Evolutionary conservation across 495 filamentous ascomycete genomes (phyloP).

Genomic region (Geoglossum glabrum): DNA sequence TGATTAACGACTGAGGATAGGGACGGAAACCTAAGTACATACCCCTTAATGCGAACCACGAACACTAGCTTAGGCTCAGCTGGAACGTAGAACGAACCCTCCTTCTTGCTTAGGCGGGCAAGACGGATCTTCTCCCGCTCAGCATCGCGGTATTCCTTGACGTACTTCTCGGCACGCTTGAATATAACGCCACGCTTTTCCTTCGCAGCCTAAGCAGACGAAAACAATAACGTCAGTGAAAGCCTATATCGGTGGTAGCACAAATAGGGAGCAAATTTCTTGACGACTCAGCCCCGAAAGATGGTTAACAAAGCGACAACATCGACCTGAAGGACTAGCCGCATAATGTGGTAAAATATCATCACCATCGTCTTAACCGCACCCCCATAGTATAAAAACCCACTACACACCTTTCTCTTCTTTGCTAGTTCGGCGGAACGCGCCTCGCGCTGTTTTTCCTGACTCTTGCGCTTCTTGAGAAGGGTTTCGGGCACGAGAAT

Average conservation of each 20-base stretch:
- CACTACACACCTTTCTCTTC: conserved; percentile 65
- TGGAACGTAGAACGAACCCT: conserved; percentile 81
- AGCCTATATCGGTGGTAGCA: background rate
- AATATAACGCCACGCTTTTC: conserved; percentile 95
- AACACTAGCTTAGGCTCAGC: conserved; percentile 95
- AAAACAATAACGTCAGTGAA: background rate
- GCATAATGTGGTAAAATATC: conserved; percentile 55
- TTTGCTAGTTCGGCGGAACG: conserved; percentile 56
- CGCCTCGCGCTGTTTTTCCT: conserved; percentile 93
- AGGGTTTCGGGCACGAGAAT: conserved; percentile 94
- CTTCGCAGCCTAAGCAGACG: conserved; percentile 58
- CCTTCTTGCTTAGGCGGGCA: conserved; percentile 65
- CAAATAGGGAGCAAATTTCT: background rate
- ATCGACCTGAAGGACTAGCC: conserved; percentile 87
- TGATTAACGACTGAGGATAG: conserved; percentile 4
- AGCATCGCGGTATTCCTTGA: conserved; percentile 93
- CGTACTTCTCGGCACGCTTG: conserved; percentile 98
- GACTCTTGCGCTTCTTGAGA: conserved; percentile 99
- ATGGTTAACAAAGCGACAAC: conserved; percentile 95
- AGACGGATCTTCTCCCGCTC: conserved; percentile 98
- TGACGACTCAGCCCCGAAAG: conserved; percentile 89
- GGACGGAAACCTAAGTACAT: conserved; percentile 12
- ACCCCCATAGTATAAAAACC: conserved; percentile 16
- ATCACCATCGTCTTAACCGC: conserved; percentile 36
- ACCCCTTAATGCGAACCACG: conserved; percentile 97